Evolutionary conservation across 352 stramenopile genomes (phyloP), one percentile per base, ranked within the genome.

Genomic region (Peronosclerospora sorghi): DNA sequence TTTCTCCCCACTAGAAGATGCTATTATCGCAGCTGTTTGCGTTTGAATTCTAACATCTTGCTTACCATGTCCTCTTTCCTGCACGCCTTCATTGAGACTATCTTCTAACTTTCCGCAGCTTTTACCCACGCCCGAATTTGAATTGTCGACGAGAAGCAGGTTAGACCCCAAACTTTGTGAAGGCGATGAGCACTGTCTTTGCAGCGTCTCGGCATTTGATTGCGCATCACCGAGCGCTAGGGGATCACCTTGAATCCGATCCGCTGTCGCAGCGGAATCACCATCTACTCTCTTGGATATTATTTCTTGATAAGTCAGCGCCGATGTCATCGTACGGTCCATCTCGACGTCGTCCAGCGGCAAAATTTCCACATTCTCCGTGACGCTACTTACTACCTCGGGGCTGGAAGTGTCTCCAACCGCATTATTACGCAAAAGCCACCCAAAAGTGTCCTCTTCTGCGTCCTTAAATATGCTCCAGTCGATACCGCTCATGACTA

Each of bases 391-490:
- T 26, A 35, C 32, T 14, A 48, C 26, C 6, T n/a, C 43, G 10
- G n/a, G 27, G 17, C 26, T 35, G 5, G 24, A 12, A 2, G 24
- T 13, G 29, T 41, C 35, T 1, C 15, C 19, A 40, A 14, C 21
- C 14, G 34, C 32, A 41, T 66, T 72, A 14, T 63, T 66, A 35
- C 65, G 59, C 54, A 74, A 50, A 5, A 83, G 60, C 71, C 71
- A 83, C 5, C 61, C 53, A 48, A 83, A 80, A 12, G 68, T 44
- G 43, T 76, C 65, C 30, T 80, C 68, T 35, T 80, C 65, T 45
- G 58, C 50, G 52, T 83, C 71, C 32, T 71, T 69, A 51, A 83
- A 83, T 42, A 83, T 76, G 51, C 60, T 75, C 68, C 68, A 83
- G 53, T 83, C 71, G 40, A 80, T 74, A 50, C 71, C 60, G 43